phyloP scores from a whole-genome alignment of 352 stramenopile genomes.

The Globisporangium iwayamae region DNA sequence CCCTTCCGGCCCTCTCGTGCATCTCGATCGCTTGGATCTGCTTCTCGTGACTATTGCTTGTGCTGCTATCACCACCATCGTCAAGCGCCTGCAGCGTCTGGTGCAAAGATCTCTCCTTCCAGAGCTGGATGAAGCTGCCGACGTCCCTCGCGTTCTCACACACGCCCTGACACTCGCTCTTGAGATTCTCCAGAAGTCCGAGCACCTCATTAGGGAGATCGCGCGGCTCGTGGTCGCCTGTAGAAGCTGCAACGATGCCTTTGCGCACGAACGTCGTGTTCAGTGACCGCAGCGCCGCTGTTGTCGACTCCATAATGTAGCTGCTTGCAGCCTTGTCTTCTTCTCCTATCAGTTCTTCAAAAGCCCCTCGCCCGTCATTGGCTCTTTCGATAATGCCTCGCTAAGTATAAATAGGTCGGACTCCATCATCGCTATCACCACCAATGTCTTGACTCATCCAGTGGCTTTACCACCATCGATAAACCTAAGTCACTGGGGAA shows the following conservation, averaged over 20 bases:
- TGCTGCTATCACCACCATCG: not conserved
- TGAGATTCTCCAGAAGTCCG: constrained; percentile 18
- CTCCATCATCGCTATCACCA: not conserved
- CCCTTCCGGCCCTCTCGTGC: constrained; percentile 40
- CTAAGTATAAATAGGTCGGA: not conserved
- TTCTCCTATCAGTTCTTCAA: not conserved
- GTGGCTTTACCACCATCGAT: not conserved
- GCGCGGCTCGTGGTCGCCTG: not conserved
- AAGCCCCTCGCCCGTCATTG: too few relatives aligned
- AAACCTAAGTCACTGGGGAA: too few relatives aligned
- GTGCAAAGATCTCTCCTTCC: constrained; percentile 59
- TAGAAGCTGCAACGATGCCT: constrained; percentile 23
- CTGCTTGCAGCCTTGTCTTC: not conserved
- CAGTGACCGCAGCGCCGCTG: constrained; percentile 21
- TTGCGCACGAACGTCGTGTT: constrained; percentile 33
- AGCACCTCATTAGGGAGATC: constrained; percentile 11
- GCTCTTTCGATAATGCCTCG: not conserved
- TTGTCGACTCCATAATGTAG: constrained; percentile 2
- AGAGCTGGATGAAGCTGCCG: constrained; percentile 37
- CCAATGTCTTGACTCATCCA: not conserved
- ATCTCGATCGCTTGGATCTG: constrained; percentile 59
- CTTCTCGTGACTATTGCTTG: constrained; percentile 17
- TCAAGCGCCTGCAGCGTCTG: constrained; percentile 50
- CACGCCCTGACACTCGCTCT: constrained; percentile 13
- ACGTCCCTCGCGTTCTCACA: constrained; percentile 21